phyloP scores from a whole-genome alignment of 1,139 yeast genomes.

The Blastobotrys arbuscula region DNA sequence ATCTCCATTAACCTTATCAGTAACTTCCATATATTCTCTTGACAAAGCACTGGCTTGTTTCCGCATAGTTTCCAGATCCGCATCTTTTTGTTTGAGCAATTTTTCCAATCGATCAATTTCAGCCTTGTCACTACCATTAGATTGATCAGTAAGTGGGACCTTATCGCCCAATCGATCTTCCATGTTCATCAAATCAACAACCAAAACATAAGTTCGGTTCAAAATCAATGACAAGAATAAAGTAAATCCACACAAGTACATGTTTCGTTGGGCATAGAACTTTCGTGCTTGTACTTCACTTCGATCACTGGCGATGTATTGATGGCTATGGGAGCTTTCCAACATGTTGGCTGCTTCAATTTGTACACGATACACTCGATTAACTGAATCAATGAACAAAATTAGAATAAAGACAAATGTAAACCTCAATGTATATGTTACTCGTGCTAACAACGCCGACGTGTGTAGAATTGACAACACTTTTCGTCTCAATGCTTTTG shows the following conservation, averaged over 20 bases:
- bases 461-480: slow-evolving; percentile 57
- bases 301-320: slow-evolving; percentile 44
- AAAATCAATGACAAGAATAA: slow-evolving; percentile 81
- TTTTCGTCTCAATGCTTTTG: slow-evolving; percentile 65
- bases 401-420: slow-evolving; percentile 78
- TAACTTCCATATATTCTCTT: slow-evolving; percentile 53
- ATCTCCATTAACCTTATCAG: slow-evolving; percentile 37
- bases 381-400: slow-evolving; percentile 82
- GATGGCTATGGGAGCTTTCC: slow-evolving; percentile 29
- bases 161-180: slow-evolving; percentile 37
- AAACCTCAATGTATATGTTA: slow-evolving; percentile 76
- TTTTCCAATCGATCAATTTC: slow-evolving; percentile 48
- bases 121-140: slow-evolving; percentile 23
- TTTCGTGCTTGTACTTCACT: slow-evolving; percentile 82
- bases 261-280: slow-evolving; percentile 93
- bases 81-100: slow-evolving; percentile 54
- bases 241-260: slow-evolving; percentile 94
- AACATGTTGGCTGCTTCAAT: slow-evolving; percentile 39
- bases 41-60: slow-evolving; percentile 65
- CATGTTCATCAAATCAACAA: slow-evolving; percentile 66
- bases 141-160: slow-evolving; percentile 11
- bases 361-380: slow-evolving; percentile 70
- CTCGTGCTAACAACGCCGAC: slow-evolving; percentile 66
- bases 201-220: slow-evolving; percentile 80
- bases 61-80: slow-evolving; percentile 60